phyloP scores from a whole-genome alignment of 768 basidiomycete genomes.

The Tricholoma matsutake region DNA sequence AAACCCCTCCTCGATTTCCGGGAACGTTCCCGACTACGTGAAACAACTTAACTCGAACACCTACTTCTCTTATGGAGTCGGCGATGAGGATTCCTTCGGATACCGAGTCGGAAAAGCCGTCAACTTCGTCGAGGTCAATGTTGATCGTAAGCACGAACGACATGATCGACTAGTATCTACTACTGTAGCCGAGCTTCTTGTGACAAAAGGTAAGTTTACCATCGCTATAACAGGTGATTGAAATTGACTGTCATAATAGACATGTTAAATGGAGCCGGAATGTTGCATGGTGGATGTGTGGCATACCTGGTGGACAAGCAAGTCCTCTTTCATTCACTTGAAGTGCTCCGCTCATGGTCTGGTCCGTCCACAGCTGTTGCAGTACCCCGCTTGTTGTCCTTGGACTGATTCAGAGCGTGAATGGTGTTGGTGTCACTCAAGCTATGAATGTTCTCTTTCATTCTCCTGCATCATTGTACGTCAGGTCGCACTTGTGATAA shows the following conservation, averaged over 20 bases:
- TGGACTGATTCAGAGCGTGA: conserved; percentile 54
- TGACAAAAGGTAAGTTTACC: conserved; percentile 52
- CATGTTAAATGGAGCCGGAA: conserved; percentile 74
- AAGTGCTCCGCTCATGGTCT: neutral
- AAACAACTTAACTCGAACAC: conserved; percentile 70
- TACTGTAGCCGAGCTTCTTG: conserved; percentile 59
- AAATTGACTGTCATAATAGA: conserved; percentile 31
- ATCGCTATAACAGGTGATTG: conserved; percentile 4
- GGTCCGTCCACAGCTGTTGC: conserved; percentile 44
- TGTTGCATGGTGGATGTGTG: conserved; percentile 74
- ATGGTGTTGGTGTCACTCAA: conserved; percentile 76
- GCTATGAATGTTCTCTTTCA: conserved; percentile 69
- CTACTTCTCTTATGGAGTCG: conserved; percentile 69
- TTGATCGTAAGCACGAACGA: conserved; percentile 42
- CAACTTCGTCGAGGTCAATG: conserved; percentile 57
- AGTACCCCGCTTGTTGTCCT: conserved; percentile 67
- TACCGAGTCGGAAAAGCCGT: conserved; percentile 58
- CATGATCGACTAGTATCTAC: conserved; percentile 56
- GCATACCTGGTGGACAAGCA: conserved; percentile 76
- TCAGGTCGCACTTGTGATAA: conserved; percentile 7
- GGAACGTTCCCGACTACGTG: conserved; percentile 58
- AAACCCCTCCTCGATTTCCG: conserved; percentile 54
- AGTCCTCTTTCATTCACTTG: conserved; percentile 12
- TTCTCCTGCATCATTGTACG: conserved; percentile 62
- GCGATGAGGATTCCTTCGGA: conserved; percentile 58